Base-by-base conservation (phyloP, 441 rosid species). In the Mallotus japonicus region DNA sequence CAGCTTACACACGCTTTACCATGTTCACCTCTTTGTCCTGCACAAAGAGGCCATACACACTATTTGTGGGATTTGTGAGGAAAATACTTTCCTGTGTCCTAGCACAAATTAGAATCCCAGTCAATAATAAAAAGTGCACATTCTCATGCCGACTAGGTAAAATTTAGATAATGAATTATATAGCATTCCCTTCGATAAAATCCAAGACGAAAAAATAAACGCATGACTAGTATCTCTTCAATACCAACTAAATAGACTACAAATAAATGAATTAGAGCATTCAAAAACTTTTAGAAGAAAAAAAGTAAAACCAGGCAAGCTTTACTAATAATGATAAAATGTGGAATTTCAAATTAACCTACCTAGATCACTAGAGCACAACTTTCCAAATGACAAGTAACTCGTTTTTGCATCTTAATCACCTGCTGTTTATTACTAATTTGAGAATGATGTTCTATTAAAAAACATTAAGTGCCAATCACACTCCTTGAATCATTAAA, bases 141-240 rank as follows among this genome's bases (percentile, higher is more conserved):
- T 28, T 28, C 32, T 28, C 32, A 28, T 28, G 32, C 32, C 32
- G 3, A 28, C 32, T 28, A 28, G 32, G 32, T 28, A 28, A 28
- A 1, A 28, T 28, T 28, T 28, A 28, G 32, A 28, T 28, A 28
- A 20, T 6, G 14, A 22, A 71, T 57, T 51, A 49, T 8, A 46
- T 5, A 65, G 51, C 51, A 70, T 19, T 53, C 70, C 70, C 54
- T 42, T 72, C 62, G 14, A 28, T 24, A 34, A 49, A 34, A 37
- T 65, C 34, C 55, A 60, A 54, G 46, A 34, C 19, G 51, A 46
- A 34, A 47, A 74, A 53, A 20, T n/a, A 0, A 3, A n/a, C 42
- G 2, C 22, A 56, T 20, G 32, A 28, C 32, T n/a, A 71, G 17
- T 15, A 42, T 62, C 58, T 59, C 49, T 17, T 65, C 53, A 28